Percentiles rank a stretch among this genome's conserved stretches.
These are phyloP conservation scores for Wickerhamomyces hampshirensis DNA, from an alignment of 805 yeast species.

Conservation along the genomic window DNA sequence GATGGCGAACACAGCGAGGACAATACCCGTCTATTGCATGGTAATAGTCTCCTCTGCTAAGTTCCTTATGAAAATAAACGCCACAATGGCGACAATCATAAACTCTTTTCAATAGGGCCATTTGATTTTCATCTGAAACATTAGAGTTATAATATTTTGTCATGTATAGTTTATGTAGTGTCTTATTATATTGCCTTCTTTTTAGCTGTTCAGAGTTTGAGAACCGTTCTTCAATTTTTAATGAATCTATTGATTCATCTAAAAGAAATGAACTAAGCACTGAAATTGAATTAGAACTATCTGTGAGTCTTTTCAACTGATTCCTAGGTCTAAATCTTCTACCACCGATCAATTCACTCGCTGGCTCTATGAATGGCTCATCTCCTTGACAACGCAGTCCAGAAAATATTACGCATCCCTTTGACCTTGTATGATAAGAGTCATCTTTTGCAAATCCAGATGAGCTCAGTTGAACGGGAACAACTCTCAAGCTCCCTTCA, in stretches of 20 bases:
- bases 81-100: constrained; percentile 29
- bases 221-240: neutral
- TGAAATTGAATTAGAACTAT: neutral
- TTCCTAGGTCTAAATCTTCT: constrained; percentile 12
- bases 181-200: constrained; percentile 14
- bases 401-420: neutral
- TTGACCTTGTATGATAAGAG: neutral
- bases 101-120: constrained; percentile 4
- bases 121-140: constrained; percentile 1
- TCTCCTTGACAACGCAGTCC: neutral
- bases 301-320: neutral
- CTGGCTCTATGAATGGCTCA: constrained; percentile 3
- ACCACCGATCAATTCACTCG: constrained; percentile 12
- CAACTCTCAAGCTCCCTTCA: no score
- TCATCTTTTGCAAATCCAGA: no score
- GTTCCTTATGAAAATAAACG: constrained; percentile 17
- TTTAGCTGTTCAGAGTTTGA: neutral
- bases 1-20: constrained; percentile 26
- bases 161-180: constrained; percentile 22
- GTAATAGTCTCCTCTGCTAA: neutral
- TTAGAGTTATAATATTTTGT: constrained; percentile 7
- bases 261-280: constrained; percentile 4
- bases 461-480: no score
- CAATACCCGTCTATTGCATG: constrained; percentile 18
- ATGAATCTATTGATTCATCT: constrained; percentile 15